Evolutionary conservation across 257 asterid genomes (phyloP).

Genomic region (Haberlea rhodopensis): DNA sequence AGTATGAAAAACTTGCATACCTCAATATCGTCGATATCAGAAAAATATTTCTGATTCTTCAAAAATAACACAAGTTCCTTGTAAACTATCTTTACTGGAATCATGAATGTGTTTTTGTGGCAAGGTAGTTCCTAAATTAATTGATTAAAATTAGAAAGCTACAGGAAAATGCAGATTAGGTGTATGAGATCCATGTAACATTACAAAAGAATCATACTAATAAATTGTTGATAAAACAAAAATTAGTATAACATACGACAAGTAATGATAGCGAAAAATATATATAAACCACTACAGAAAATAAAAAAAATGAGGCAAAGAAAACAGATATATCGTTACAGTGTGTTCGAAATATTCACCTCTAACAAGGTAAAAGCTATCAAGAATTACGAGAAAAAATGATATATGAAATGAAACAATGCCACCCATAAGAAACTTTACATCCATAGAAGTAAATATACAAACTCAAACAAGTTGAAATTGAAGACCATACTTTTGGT

Average conservation of each 20-base stretch:
- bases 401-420: background rate
- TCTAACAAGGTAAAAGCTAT: background rate
- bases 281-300: background rate
- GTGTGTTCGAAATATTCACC: background rate
- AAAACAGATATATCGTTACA: background rate
- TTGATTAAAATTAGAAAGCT: slow-evolving; percentile 23
- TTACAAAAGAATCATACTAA: slow-evolving; percentile 26
- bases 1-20: slow-evolving; percentile 33
- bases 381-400: background rate
- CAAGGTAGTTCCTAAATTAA: slow-evolving; percentile 40
- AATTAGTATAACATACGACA: slow-evolving; percentile 9
- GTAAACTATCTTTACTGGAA: slow-evolving; percentile 25
- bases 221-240: slow-evolving; percentile 24
- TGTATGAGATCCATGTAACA: slow-evolving; percentile 8
- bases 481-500: background rate
- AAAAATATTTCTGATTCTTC: slow-evolving; percentile 67
- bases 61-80: slow-evolving; percentile 37
- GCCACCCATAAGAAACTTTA: slow-evolving; percentile 7
- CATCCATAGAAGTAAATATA: background rate
- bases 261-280: slow-evolving; percentile 2
- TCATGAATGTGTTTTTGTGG: slow-evolving; percentile 25
- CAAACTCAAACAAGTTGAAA: background rate
- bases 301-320: background rate
- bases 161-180: slow-evolving; percentile 2
- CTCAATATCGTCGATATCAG: slow-evolving; percentile 84